A percentile compares a stretch with the other conserved stretches of the same genome.
These are phyloP conservation scores for Tolypocladium tundrense DNA, from an alignment of 2,329 filamentous ascomycete genomes.

Conservation along the genomic window DNA sequence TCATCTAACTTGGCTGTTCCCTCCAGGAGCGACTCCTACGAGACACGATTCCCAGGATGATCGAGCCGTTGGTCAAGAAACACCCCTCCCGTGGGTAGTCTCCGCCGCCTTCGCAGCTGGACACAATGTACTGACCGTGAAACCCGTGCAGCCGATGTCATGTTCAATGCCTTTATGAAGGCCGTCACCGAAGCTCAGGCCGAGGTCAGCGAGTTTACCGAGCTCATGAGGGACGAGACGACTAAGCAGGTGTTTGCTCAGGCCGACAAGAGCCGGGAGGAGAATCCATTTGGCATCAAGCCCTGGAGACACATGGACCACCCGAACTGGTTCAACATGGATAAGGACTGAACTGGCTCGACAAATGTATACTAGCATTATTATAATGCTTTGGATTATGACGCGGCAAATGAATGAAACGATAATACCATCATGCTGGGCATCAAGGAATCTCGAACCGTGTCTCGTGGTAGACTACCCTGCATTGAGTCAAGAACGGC, in stretches of 20 bases:
- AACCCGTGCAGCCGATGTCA: conserved; percentile 32
- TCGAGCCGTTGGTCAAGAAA: conserved; percentile 38
- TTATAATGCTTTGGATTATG: not conserved
- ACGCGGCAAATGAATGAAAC: not conserved
- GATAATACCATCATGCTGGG: not conserved
- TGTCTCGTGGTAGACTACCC: not conserved
- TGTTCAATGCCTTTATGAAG: conserved; percentile 37
- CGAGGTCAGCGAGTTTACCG: conserved; percentile 41
- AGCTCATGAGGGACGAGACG: conserved; percentile 34
- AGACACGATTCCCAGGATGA: conserved; percentile 26
- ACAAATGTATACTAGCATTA: not conserved
- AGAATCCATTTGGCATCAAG: conserved; percentile 46
- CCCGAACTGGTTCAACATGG: conserved; percentile 43
- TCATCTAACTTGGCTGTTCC: conserved; percentile 8
- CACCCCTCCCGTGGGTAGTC: conserved; percentile 38
- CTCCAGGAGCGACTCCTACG: conserved; percentile 22
- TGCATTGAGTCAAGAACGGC: not conserved
- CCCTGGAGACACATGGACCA: conserved; percentile 50
- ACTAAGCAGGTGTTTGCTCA: conserved; percentile 40
- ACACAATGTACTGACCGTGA: conserved; percentile 1
- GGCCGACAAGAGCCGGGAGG: conserved; percentile 40
- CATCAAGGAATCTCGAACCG: not conserved
- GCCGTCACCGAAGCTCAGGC: conserved; percentile 35
- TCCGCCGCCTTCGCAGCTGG: not conserved
- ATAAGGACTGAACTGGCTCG: conserved; percentile 11